Percentiles rank a stretch among this genome's conserved stretches.
Evolutionary conservation across 129 eudicot genomes (phyloP).

Genomic region (Heracleum sosnowskyi): DNA sequence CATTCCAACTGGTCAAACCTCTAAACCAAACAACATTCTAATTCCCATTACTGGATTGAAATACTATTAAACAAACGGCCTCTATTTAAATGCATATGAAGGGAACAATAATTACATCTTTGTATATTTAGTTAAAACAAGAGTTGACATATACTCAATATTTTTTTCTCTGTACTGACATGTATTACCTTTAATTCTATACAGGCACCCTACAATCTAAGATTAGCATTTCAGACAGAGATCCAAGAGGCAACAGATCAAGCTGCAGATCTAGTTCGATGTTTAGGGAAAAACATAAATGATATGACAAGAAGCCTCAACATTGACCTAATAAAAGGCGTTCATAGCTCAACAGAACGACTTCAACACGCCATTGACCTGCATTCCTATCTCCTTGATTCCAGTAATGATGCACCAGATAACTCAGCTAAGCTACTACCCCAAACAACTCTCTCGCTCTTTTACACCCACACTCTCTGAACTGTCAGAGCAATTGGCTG

Average conservation of each 20-base stretch:
- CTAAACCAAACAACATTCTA: not conserved
- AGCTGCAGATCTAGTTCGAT: constrained; percentile 54
- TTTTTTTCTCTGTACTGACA: constrained; percentile 1
- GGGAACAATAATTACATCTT: not conserved
- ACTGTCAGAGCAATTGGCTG: constrained; percentile 25
- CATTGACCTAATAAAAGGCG: constrained; percentile 27
- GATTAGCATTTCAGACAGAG: constrained; percentile 40
- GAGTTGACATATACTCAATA: not conserved
- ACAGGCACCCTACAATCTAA: constrained; percentile 54
- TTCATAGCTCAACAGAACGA: constrained; percentile 38
- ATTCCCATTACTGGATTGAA: not conserved
- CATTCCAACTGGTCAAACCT: not conserved
- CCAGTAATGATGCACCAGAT: constrained; percentile 22
- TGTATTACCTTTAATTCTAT: not conserved
- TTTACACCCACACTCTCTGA: constrained; percentile 22
- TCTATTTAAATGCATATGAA: not conserved
- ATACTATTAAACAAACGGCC: not conserved
- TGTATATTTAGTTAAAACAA: not conserved
- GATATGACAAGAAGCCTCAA: constrained; percentile 46
- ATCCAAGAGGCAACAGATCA: constrained; percentile 52
- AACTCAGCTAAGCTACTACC: constrained; percentile 22
- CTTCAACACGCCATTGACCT: constrained; percentile 48
- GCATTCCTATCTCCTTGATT: constrained; percentile 47
- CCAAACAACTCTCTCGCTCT: constrained; percentile 24
- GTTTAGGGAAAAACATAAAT: constrained; percentile 48